Percentiles rank a stretch among this genome's conserved stretches.
Evolutionary conservation across 1,139 yeast genomes (phyloP).

Genomic region (Suhomyces ambrosiae): DNA sequence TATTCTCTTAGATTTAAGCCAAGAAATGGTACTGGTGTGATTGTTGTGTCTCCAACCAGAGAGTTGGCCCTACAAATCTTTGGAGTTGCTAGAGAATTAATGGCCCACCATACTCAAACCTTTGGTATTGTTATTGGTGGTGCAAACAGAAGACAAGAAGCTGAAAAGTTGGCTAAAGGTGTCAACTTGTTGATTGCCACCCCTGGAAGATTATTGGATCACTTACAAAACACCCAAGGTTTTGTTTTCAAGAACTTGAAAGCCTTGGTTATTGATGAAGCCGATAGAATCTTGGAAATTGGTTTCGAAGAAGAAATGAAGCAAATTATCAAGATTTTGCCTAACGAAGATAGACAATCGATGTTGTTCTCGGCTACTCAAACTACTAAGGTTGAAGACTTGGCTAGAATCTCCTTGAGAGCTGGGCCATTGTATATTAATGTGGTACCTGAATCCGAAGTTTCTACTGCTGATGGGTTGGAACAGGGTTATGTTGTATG

Average conservation of each 20-base stretch:
- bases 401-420: constrained; percentile 93
- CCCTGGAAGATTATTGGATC: constrained; percentile 96
- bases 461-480: constrained; percentile 92
- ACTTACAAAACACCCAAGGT: constrained; percentile 91
- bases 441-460: constrained; percentile 80
- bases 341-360: constrained; percentile 91
- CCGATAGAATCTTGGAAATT: constrained; percentile 93
- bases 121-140: constrained; percentile 98
- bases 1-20: constrained; percentile 90
- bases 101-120: constrained; percentile 91
- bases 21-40: constrained; percentile 88
- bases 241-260: constrained; percentile 92
- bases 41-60: constrained; percentile 85
- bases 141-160: constrained; percentile 96
- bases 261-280: constrained; percentile 94
- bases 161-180: constrained; percentile 90
- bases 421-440: constrained; percentile 95
- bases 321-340: constrained; percentile 91
- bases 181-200: constrained; percentile 93
- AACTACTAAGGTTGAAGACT: constrained; percentile 96
- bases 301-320: constrained; percentile 99
- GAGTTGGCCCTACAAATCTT: constrained; percentile 94
- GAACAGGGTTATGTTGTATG: constrained; percentile 99
- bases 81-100: constrained; percentile 92
- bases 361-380: constrained; percentile 98